phyloP scores from a whole-genome alignment of 305 asterid species.

The Rubia peregrina region DNA sequence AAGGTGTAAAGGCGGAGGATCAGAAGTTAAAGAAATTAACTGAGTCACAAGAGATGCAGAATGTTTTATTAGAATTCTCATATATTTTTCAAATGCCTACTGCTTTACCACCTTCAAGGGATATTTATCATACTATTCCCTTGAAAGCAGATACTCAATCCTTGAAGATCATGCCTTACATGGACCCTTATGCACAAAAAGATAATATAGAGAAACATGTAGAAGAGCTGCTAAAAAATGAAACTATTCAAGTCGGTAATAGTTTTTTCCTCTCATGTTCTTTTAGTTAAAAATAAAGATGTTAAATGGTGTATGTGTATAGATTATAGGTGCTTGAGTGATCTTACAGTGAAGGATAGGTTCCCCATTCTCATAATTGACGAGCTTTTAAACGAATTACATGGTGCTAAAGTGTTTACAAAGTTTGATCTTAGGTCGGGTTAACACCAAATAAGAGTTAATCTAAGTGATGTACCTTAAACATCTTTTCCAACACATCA shows the following conservation, averaged over 20 bases:
- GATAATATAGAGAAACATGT: neutral
- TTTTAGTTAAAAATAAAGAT: neutral
- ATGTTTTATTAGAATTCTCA: no score
- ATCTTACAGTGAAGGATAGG: neutral
- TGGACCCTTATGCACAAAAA: neutral
- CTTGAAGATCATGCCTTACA: neutral
- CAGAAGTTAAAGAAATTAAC: no score
- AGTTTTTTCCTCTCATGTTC: neutral
- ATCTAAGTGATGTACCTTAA: no score
- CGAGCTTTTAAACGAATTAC: neutral
- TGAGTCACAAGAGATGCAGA: no score
- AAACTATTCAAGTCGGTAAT: neutral
- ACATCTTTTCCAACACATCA: no score
- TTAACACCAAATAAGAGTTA: no score
- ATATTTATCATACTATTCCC: neutral
- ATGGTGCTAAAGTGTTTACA: neutral
- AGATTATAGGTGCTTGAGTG: neutral
- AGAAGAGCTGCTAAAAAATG: neutral
- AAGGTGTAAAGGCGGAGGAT: no score
- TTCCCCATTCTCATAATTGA: neutral
- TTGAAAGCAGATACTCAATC: neutral
- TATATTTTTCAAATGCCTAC: neutral
- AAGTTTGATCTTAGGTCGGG: neutral
- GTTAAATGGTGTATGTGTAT: neutral
- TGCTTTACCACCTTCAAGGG: neutral